Conservation (phyloP, 2,329 filamentous ascomycete species). For the Chrysoporthe austroafricana region DNA sequence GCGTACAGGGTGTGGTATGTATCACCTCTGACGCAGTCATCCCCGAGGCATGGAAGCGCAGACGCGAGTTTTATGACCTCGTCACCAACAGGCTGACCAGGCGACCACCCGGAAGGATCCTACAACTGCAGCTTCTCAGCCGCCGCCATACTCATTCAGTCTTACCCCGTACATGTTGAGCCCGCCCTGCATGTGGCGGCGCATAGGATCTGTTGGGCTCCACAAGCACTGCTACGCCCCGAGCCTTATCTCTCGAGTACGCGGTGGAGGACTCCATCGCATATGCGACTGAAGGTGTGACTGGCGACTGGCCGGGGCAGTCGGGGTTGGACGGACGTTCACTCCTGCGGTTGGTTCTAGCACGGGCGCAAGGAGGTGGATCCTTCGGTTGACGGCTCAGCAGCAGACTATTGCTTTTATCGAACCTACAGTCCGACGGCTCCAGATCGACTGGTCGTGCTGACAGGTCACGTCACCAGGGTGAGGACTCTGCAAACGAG, state of each 20-base stretch:
- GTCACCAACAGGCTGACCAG: conserved; percentile 9
- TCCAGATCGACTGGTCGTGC: not conserved
- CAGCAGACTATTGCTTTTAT: not conserved
- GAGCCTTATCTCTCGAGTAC: not conserved
- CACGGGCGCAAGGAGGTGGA: not conserved
- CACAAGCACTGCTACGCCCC: not conserved
- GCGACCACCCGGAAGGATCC: conserved; percentile 7
- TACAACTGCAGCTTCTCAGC: not conserved
- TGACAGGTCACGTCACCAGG: not conserved
- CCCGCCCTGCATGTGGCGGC: not conserved
- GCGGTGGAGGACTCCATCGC: not conserved
- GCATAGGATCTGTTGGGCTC: not conserved
- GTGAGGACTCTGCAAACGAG: not conserved
- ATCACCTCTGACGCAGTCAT: not conserved
- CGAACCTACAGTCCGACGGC: not conserved
- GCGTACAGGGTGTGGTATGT: not conserved
- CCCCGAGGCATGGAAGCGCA: not conserved
- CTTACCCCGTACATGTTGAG: not conserved
- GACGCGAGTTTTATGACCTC: not conserved
- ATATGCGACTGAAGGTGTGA: not conserved
- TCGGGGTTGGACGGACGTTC: not conserved
- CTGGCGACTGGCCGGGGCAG: not conserved
- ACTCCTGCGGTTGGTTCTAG: conserved; percentile 1
- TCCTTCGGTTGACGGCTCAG: not conserved
- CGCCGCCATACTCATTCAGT: no score